These are phyloP conservation scores for Penicillium sp. DNA, from an alignment of 2,329 filamentous ascomycete species.

Conservation along the genomic window DNA sequence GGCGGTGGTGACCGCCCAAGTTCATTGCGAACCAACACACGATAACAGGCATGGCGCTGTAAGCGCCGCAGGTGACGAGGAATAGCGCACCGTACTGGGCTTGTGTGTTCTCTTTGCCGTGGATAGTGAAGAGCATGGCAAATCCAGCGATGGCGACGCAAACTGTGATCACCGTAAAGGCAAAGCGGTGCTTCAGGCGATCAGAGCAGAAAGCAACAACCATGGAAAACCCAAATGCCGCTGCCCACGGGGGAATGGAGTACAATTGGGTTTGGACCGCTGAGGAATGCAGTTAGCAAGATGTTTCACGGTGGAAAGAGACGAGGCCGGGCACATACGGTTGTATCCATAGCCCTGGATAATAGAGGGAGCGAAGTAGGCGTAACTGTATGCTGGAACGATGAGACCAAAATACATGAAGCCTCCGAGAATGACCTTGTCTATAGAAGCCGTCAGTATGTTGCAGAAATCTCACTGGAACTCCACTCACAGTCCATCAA, in stretches of 20 bases:
- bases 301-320: not conserved
- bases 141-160: slow-evolving; percentile 69
- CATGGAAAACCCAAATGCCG: slow-evolving; percentile 75
- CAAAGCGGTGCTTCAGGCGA: slow-evolving; percentile 65
- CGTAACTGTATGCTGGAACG: slow-evolving; percentile 71
- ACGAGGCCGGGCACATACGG: slow-evolving; percentile 22
- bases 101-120: slow-evolving; percentile 53
- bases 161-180: slow-evolving; percentile 67
- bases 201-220: slow-evolving; percentile 69
- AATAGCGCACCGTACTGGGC: slow-evolving; percentile 78
- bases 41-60: slow-evolving; percentile 84
- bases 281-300: slow-evolving; percentile 14
- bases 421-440: slow-evolving; percentile 66
- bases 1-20: slow-evolving; percentile 65
- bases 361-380: slow-evolving; percentile 71
- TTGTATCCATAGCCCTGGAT: slow-evolving; percentile 62
- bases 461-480: not conserved
- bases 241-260: slow-evolving; percentile 59
- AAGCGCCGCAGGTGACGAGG: slow-evolving; percentile 72
- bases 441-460: slow-evolving; percentile 24
- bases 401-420: slow-evolving; percentile 80
- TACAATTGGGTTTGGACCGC: slow-evolving; percentile 50
- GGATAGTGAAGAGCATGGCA: slow-evolving; percentile 65
- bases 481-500: slow-evolving; percentile 59
- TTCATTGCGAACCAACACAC: slow-evolving; percentile 84